Conservation (phyloP, 495 filamentous ascomycete species). For the Aspergillus cristatus region DNA sequence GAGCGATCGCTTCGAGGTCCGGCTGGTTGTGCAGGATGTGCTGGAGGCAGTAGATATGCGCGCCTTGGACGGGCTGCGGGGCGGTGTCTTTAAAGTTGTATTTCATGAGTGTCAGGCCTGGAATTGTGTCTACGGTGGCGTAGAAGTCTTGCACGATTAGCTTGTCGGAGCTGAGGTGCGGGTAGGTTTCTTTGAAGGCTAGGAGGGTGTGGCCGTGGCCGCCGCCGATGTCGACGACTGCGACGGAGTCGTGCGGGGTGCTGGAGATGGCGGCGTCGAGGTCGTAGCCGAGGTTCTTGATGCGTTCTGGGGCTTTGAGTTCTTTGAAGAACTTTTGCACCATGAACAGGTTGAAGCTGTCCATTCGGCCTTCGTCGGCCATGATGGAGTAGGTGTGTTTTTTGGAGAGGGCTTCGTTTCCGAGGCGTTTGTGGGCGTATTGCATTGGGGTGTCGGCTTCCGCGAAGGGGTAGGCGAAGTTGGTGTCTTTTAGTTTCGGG, state of each 20-base stretch:
- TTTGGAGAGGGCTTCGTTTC: constrained; percentile 16
- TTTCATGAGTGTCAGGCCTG: constrained; percentile 19
- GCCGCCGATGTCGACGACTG: constrained; percentile 48
- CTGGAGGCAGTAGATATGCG: constrained; percentile 33
- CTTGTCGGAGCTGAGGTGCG: constrained; percentile 23
- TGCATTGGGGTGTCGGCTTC: constrained; percentile 26
- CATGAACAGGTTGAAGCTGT: constrained; percentile 36
- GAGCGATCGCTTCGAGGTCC: constrained; percentile 25
- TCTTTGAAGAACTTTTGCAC: constrained; percentile 28
- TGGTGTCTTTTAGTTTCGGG: constrained; percentile 24
- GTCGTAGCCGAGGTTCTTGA: constrained; percentile 20
- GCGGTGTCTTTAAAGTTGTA: constrained; percentile 28
- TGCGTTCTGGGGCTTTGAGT: constrained; percentile 21
- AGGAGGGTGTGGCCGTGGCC: constrained; percentile 43
- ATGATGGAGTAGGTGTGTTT: constrained; percentile 32
- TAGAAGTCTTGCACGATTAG: constrained; percentile 43
- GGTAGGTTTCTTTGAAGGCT: constrained; percentile 32
- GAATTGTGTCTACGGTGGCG: constrained; percentile 16
- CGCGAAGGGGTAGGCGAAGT: constrained; percentile 28
- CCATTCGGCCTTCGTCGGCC: constrained; percentile 28
- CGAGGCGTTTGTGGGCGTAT: constrained; percentile 26
- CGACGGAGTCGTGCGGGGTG: constrained; percentile 4
- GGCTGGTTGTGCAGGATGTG: constrained; percentile 38
- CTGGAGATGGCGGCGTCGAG: constrained; percentile 20
- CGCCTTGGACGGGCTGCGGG: constrained; percentile 27